These are phyloP conservation scores for Phycomyces blakesleeanus DNA, from an alignment of 192 early-diverging fungal genomes.

Conservation along the genomic window DNA sequence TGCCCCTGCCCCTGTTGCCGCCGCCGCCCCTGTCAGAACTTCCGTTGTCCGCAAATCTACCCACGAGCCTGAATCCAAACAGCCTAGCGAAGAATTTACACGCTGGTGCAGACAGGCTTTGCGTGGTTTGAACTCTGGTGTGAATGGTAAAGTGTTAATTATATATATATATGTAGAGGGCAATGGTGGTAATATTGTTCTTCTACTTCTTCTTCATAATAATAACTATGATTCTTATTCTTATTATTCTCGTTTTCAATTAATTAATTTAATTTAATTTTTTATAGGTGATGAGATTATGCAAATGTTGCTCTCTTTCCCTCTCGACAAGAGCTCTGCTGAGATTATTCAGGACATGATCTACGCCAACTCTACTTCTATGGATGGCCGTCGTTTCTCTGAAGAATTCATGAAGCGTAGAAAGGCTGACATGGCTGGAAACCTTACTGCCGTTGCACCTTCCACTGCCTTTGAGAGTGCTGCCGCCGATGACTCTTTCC, in stretches of 20 bases:
- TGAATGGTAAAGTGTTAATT: slow-evolving; percentile 48
- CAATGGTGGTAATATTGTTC: too few relatives aligned
- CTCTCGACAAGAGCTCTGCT: slow-evolving; percentile 54
- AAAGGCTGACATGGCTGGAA: slow-evolving; percentile 56
- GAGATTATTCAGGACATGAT: slow-evolving; percentile 77
- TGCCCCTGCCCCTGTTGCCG: slow-evolving; percentile 9
- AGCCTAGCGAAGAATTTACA: slow-evolving; percentile 12
- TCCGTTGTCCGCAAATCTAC: slow-evolving; percentile 39
- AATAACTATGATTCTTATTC: neutral
- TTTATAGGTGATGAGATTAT: slow-evolving; percentile 63
- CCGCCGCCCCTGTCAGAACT: slow-evolving; percentile 56
- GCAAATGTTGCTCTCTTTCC: slow-evolving; percentile 73
- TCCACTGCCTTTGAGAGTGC: slow-evolving; percentile 3
- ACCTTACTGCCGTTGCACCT: slow-evolving; percentile 22
- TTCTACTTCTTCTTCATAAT: too few relatives aligned
- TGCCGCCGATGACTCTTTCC: slow-evolving; percentile 22
- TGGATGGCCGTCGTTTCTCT: slow-evolving; percentile 75
- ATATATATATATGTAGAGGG: too few relatives aligned
- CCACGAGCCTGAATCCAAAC: slow-evolving; percentile 1
- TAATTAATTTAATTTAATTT: neutral
- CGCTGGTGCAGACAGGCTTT: slow-evolving; percentile 65
- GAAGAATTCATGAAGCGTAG: slow-evolving; percentile 75
- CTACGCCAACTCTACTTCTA: slow-evolving; percentile 66
- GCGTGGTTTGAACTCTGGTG: slow-evolving; percentile 48
- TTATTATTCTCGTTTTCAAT: neutral